Conservation (phyloP, 441 rosid species). For the Codiaeum variegatum region DNA sequence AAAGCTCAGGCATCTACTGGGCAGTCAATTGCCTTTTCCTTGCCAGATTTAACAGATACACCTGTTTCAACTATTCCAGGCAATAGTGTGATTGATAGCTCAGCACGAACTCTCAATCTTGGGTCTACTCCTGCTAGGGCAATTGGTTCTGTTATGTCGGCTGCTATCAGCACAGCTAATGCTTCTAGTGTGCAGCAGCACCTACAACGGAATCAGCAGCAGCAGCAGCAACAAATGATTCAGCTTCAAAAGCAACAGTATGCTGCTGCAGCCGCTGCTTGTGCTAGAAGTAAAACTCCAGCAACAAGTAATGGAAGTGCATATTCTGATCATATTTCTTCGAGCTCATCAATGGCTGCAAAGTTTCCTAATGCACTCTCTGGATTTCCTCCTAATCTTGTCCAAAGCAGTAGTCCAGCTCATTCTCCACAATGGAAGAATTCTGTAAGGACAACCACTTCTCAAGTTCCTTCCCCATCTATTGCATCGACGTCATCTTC, state of each 20-base stretch:
- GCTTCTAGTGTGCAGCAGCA: conserved; percentile 52
- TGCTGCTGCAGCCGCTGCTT: conserved; percentile 54
- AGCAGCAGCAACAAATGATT: conserved; percentile 42
- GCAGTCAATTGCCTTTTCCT: conserved; percentile 80
- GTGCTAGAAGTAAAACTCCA: conserved; percentile 62
- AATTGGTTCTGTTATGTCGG: conserved; percentile 43
- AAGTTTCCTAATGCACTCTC: conserved; percentile 58
- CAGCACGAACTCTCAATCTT: conserved; percentile 57
- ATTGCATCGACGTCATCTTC: conserved; percentile 53
- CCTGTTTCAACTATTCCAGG: conserved; percentile 50
- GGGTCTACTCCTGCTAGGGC: conserved; percentile 51
- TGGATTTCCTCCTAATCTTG: conserved; percentile 65
- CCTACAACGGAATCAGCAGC: conserved; percentile 41
- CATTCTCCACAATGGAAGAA: conserved; percentile 90
- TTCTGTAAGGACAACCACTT: conserved; percentile 46
- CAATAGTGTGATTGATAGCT: conserved; percentile 70
- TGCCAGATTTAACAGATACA: conserved; percentile 58
- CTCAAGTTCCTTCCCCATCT: conserved; percentile 62
- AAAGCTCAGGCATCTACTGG: conserved; percentile 44
- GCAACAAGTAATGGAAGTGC: conserved; percentile 60
- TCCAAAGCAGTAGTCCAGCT: conserved; percentile 56
- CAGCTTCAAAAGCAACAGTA: conserved; percentile 73
- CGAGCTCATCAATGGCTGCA: conserved; percentile 45
- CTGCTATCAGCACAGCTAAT: conserved; percentile 30
- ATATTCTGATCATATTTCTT: conserved; percentile 57